phyloP scores from a whole-genome alignment of 2,329 filamentous ascomycete species.

The Penicillium frequentans region DNA sequence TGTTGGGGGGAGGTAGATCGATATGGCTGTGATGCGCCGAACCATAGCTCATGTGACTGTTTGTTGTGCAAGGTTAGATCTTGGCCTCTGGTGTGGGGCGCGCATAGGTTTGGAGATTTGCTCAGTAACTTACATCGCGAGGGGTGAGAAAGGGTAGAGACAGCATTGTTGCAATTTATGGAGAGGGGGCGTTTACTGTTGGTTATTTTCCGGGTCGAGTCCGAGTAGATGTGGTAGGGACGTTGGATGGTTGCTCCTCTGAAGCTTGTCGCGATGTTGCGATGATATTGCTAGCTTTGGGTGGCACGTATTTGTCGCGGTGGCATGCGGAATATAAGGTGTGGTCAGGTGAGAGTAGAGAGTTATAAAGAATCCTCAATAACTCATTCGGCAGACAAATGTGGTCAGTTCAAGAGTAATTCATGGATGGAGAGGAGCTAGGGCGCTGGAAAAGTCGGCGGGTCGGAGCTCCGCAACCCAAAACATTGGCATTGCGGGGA shows the following conservation, averaged over 20 bases:
- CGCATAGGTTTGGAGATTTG: neutral
- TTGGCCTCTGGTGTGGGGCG: neutral
- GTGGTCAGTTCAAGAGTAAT: neutral
- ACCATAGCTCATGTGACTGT: conserved; percentile 73
- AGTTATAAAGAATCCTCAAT: neutral
- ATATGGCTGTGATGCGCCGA: conserved; percentile 60
- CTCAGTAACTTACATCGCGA: conserved; percentile 60
- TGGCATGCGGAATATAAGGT: neutral
- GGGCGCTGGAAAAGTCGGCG: conserved; percentile 3
- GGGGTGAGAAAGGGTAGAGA: conserved; percentile 68
- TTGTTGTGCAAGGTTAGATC: conserved; percentile 16
- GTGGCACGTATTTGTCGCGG: neutral
- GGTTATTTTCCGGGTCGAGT: neutral
- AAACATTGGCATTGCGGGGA: conserved; percentile 3
- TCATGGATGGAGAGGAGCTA: neutral
- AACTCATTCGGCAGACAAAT: neutral
- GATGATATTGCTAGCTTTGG: neutral
- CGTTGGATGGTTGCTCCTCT: neutral
- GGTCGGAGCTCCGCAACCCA: neutral
- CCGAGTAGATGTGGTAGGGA: neutral
- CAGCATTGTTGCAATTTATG: conserved; percentile 46
- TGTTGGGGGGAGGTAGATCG: conserved; percentile 37
- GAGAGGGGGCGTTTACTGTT: neutral
- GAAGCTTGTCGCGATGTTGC: neutral
- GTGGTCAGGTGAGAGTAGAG: neutral